Evolutionary conservation across 129 eudicot species (phyloP).

Genomic region (Centella asiatica): DNA sequence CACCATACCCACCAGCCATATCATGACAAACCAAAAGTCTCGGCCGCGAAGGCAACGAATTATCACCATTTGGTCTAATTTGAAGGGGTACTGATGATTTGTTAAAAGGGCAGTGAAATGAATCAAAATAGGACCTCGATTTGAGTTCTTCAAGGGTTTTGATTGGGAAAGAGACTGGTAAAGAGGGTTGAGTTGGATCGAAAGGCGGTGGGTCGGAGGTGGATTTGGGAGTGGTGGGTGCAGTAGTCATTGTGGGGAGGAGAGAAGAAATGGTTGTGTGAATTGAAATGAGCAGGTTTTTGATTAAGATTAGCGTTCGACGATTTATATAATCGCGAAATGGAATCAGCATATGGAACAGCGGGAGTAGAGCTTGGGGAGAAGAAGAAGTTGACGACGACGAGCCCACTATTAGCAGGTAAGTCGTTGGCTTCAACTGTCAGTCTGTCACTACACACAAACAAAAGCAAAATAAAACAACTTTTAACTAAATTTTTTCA

Average conservation of each 20-base stretch:
- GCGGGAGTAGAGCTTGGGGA: not conserved
- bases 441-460: too few relatives aligned
- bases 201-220: constrained; percentile 36
- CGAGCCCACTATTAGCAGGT: not conserved
- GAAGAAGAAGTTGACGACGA: constrained; percentile 1
- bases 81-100: constrained; percentile 34
- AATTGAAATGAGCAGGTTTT: constrained; percentile 25
- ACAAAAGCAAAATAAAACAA: too few relatives aligned
- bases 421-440: not conserved
- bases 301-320: constrained; percentile 25
- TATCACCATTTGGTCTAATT: constrained; percentile 4
- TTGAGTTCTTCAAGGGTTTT: constrained; percentile 49
- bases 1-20: constrained; percentile 81
- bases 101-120: constrained; percentile 74
- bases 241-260: constrained; percentile 22
- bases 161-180: constrained; percentile 70
- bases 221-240: constrained; percentile 20
- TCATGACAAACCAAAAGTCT: constrained; percentile 85
- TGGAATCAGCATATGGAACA: constrained; percentile 17
- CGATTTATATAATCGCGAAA: constrained; percentile 35
- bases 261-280: constrained; percentile 20
- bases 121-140: constrained; percentile 53
- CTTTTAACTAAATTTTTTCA: too few relatives aligned
- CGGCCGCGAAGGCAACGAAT: constrained; percentile 43
- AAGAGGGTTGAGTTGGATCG: constrained; percentile 47